Evolutionary conservation across 2,329 filamentous ascomycete genomes (phyloP).

Genomic region (Spiromastix sp.): DNA sequence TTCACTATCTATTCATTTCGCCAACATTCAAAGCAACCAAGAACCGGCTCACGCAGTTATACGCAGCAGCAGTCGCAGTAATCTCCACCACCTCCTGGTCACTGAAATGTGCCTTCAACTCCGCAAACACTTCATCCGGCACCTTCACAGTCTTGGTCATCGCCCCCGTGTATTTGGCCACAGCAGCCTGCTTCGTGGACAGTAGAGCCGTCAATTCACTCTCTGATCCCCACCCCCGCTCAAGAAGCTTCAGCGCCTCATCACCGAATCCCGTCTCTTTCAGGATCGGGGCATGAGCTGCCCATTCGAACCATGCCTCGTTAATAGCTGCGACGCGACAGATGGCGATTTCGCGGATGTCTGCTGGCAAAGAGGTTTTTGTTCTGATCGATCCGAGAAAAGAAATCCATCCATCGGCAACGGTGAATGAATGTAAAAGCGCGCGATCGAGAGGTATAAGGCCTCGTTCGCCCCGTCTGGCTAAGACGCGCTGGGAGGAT

Average conservation of each 20-base stretch:
- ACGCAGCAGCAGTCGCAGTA: slow-evolving; percentile 66
- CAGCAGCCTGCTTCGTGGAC: slow-evolving; percentile 54
- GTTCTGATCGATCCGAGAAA: slow-evolving; percentile 48
- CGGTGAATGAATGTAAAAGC: slow-evolving; percentile 44
- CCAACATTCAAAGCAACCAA: slow-evolving; percentile 65
- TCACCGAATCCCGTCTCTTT: slow-evolving; percentile 46
- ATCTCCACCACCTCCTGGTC: slow-evolving; percentile 72
- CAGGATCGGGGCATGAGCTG: slow-evolving; percentile 65
- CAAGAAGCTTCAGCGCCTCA: slow-evolving; percentile 37
- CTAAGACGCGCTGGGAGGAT: slow-evolving; percentile 42
- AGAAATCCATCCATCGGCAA: slow-evolving; percentile 49
- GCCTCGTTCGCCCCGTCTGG: slow-evolving; percentile 39
- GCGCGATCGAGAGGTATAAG: slow-evolving; percentile 45
- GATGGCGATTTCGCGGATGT: slow-evolving; percentile 66
- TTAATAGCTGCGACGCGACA: slow-evolving; percentile 73
- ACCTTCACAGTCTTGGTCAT: slow-evolving; percentile 71
- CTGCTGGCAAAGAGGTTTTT: slow-evolving; percentile 37
- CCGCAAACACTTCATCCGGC: slow-evolving; percentile 55
- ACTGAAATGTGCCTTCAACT: slow-evolving; percentile 50
- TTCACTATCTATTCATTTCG: slow-evolving; percentile 28
- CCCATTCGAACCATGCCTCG: slow-evolving; percentile 77
- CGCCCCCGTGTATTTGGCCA: slow-evolving; percentile 65
- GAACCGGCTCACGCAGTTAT: slow-evolving; percentile 79
- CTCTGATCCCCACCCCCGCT: slow-evolving; percentile 25
- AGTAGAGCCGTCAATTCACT: slow-evolving; percentile 28